Conservation (phyloP, 495 filamentous ascomycete genomes). For the Daldinia loculata region DNA sequence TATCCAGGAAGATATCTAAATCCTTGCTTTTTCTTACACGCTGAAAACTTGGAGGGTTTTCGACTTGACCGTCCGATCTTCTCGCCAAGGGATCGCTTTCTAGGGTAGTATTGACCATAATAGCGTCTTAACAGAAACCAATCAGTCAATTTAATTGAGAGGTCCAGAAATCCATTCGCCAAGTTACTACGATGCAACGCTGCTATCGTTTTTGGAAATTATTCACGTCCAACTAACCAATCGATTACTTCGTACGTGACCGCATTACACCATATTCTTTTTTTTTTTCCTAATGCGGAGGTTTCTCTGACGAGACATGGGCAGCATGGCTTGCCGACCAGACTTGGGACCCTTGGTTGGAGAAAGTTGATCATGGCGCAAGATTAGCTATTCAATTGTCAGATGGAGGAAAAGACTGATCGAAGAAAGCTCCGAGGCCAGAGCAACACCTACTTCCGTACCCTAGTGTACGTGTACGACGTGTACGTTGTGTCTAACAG, state of each 20-base stretch:
- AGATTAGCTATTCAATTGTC: constrained; percentile 34
- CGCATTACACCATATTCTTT: constrained; percentile 24
- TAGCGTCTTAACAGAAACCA: constrained; percentile 25
- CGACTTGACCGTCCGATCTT: constrained; percentile 39
- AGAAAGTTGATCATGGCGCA: constrained; percentile 37
- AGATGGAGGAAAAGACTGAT: constrained; percentile 32
- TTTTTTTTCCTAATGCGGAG: constrained; percentile 34
- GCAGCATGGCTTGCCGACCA: constrained; percentile 3
- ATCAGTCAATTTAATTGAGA: constrained; percentile 38
- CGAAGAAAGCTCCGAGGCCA: constrained; percentile 34
- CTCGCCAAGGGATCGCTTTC: constrained; percentile 46
- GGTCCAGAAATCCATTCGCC: constrained; percentile 28
- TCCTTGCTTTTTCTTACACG: constrained; percentile 34
- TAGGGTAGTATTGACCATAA: constrained; percentile 37
- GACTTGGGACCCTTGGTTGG: constrained; percentile 19
- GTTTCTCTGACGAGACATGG: constrained; percentile 37
- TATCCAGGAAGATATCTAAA: constrained; percentile 7
- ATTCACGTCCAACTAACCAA: constrained; percentile 29
- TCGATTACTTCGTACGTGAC: constrained; percentile 12
- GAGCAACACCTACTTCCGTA: constrained; percentile 15
- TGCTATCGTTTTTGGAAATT: constrained; percentile 39
- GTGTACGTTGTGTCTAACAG: constrained; percentile 2
- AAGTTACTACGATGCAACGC: constrained; percentile 35
- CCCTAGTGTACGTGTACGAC: constrained; percentile 5
- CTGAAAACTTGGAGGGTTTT: not conserved